Conservation (phyloP, 352 stramenopile species). For the Pseudoperonospora humuli region DNA sequence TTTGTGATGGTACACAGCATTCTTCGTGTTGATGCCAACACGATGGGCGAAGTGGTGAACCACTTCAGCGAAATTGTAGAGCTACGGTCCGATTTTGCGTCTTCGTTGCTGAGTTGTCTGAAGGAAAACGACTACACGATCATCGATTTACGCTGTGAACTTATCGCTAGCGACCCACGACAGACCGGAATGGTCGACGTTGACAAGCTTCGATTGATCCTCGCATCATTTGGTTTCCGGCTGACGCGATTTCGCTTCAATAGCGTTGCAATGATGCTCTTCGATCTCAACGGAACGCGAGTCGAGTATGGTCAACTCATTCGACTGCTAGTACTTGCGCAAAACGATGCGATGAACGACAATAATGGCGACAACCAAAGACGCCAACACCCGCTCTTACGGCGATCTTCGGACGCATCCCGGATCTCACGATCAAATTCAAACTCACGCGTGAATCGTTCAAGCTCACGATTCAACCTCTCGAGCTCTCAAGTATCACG, state of each 20-base stretch:
- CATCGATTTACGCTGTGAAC: constrained; percentile 27
- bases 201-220: constrained; percentile 31
- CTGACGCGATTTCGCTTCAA: constrained; percentile 58
- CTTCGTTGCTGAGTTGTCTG: constrained; percentile 23
- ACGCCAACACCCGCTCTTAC: constrained; percentile 19
- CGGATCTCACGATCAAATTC: neutral
- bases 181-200: constrained; percentile 33
- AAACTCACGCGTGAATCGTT: constrained; percentile 1
- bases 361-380: neutral
- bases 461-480: constrained; percentile 1
- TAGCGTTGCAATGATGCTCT: constrained; percentile 46
- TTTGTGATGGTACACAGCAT: constrained; percentile 55
- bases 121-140: constrained; percentile 12
- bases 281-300: constrained; percentile 28
- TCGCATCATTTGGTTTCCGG: constrained; percentile 35
- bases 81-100: constrained; percentile 42
- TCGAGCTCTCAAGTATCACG: neutral
- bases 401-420: constrained; percentile 9
- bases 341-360: constrained; percentile 4
- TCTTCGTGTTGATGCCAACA: constrained; percentile 40
- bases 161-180: constrained; percentile 24
- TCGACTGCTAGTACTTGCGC: constrained; percentile 27
- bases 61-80: constrained; percentile 58
- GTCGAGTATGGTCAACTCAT: constrained; percentile 45
- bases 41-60: constrained; percentile 44